Base-by-base conservation (phyloP, 2,329 filamentous ascomycete species). In the Neocatenulostroma microsporum region DNA sequence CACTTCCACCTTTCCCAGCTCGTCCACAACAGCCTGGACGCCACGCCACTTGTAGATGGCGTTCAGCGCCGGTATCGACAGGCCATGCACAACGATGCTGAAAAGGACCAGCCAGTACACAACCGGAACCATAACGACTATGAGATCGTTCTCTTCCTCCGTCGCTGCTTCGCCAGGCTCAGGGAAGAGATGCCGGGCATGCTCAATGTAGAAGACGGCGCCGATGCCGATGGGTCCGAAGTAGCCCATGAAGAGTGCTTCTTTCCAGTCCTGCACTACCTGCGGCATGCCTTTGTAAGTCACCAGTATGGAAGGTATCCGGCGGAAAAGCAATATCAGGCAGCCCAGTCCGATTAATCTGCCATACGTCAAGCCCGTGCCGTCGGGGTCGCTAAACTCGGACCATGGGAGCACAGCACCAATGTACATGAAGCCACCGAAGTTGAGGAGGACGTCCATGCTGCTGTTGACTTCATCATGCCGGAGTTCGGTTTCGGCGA, bases 211-310 rank as follows among this genome's bases (percentile, higher is more conserved):
- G 55, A 91, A 94, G n/a, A 94, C 73, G 2, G 84, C 86, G 8
- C 84, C 84, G 2, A 94, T 85, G 3, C 87, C 86, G 37, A 94
- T 86, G 0, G 86, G 87, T 0, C 87, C 87, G 46, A 94, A 94
- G 64, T 91, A 93, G 0, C 86, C 87, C 6, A 88, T 83, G 51
- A 91, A 93, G 0, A 84, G 63, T 1, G 84, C 85, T 48, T 93
- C 84, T 3, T 74, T 72, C 17, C 72, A 59, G 24, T 80, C 69
- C 37, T 84, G 73, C 24, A 94, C 19, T 2, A 28, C 32, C 5
- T 38, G 21, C 2, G 35, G 35, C 28, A 94, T 86, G 43, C 73
- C 72, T 46, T 73, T 80, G 54, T 86, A 80, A 60, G 88, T 66
- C 0, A 71, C 73, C 38, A 84, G 73, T 1, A 94, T 70, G 51